Percentiles rank a stretch among this genome's conserved stretches.
Conservation (phyloP, 163 green algal genomes). For the Chloromonas sp. region DNA sequence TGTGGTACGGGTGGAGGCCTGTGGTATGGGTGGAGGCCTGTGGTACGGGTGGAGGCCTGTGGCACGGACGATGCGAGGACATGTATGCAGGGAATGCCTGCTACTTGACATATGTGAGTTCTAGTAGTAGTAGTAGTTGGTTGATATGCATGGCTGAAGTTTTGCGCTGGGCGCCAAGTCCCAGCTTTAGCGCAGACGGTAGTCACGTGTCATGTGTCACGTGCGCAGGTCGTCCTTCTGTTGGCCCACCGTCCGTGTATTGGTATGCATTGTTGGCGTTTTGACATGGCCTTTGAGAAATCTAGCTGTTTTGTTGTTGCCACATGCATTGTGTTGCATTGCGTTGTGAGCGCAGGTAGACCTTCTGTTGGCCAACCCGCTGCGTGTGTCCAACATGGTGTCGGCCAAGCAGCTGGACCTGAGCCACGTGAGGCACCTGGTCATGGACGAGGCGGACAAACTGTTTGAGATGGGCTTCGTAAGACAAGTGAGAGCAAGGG, state of each 20-base stretch:
- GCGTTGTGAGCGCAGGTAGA: conserved; percentile 43
- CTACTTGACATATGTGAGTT: neutral
- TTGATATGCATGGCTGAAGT: too few species aligned
- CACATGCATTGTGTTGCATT: neutral
- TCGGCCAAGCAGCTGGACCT: conserved; percentile 48
- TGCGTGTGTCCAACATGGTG: conserved; percentile 56
- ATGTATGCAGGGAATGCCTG: neutral
- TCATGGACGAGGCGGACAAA: conserved; percentile 97
- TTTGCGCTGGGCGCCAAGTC: too few species aligned
- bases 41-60: too few species aligned
- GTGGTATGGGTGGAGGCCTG: too few species aligned
- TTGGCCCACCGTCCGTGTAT: neutral
- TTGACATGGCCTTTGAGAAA: neutral
- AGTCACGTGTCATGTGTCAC: neutral
- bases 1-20: too few species aligned
- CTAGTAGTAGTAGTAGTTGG: too few species aligned
- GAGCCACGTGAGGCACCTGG: conserved; percentile 41
- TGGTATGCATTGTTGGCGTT: neutral
- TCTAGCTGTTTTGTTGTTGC: neutral
- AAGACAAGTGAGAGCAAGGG: conserved; percentile 44
- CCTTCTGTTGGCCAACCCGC: conserved; percentile 86
- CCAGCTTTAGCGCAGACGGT: neutral
- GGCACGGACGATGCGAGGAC: too few species aligned
- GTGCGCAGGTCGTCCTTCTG: neutral
- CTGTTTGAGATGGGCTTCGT: conserved; percentile 91